Conservation (phyloP, 257 asterid genomes). For the Ajuga chamaepitys region DNA sequence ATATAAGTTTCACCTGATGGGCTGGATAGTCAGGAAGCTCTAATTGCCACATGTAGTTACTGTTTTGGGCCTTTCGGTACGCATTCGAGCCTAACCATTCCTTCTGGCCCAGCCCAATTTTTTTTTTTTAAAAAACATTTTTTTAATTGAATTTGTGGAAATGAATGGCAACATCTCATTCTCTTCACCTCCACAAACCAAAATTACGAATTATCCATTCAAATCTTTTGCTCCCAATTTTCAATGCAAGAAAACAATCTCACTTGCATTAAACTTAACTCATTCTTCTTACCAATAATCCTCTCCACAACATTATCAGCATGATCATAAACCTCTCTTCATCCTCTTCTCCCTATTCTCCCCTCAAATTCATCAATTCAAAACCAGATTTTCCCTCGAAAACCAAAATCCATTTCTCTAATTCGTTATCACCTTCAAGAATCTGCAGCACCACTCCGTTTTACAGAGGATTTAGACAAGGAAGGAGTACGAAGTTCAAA, state of each 20-base stretch:
- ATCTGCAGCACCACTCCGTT: constrained; percentile 29
- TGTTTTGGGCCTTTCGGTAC: constrained; percentile 17
- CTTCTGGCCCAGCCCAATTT: background rate
- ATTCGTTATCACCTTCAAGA: constrained; percentile 21
- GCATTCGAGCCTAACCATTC: background rate
- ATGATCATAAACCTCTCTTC: constrained; percentile 65
- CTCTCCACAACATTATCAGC: constrained; percentile 20
- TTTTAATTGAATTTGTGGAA: constrained; percentile 18
- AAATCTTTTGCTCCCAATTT: constrained; percentile 7
- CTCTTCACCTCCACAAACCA: constrained; percentile 64
- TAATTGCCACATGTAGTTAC: too few species aligned
- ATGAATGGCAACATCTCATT: constrained; percentile 26
- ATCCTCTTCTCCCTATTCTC: constrained; percentile 36
- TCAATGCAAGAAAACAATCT: constrained; percentile 10
- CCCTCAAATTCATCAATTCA: constrained; percentile 35
- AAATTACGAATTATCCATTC: constrained; percentile 37
- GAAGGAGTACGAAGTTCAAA: constrained; percentile 28
- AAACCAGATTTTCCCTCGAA: constrained; percentile 28
- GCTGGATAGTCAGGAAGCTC: too few species aligned
- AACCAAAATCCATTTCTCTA: constrained; percentile 32
- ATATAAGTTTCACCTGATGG: too few species aligned
- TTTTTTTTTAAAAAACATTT: too few species aligned
- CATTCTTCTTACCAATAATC: constrained; percentile 7
- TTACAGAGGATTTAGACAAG: constrained; percentile 16
- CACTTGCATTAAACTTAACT: constrained; percentile 20